Conservation (phyloP, 352 stramenopile species). For the Pythium sukuiense region DNA sequence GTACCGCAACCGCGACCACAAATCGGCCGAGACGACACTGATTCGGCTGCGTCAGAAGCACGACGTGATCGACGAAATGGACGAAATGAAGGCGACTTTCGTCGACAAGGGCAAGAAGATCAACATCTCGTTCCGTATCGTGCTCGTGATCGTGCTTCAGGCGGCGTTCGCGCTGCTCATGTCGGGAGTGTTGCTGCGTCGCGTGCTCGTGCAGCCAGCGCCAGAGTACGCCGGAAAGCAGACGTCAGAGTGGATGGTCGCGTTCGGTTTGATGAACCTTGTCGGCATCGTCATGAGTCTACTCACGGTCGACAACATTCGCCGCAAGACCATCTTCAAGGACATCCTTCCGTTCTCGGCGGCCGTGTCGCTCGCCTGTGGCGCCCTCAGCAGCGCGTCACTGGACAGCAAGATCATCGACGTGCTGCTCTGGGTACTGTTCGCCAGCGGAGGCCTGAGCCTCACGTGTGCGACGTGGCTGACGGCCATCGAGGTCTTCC, state of each 20-base stretch:
- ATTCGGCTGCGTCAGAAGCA: conserved; percentile 78
- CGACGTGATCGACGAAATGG: conserved; percentile 77
- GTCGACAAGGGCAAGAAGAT: conserved; percentile 59
- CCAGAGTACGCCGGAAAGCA: conserved; percentile 42
- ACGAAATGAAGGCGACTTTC: conserved; percentile 65
- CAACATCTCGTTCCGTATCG: conserved; percentile 74
- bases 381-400: conserved; percentile 50
- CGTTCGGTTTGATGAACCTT: conserved; percentile 78
- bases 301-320: conserved; percentile 80
- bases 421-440: conserved; percentile 61
- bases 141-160: conserved; percentile 62
- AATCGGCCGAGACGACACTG: conserved; percentile 63
- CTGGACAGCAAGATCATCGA: conserved; percentile 53
- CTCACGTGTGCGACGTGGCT: conserved; percentile 84
- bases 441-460: conserved; percentile 59
- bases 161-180: conserved; percentile 66
- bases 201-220: conserved; percentile 57
- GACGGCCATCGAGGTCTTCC: conserved; percentile 83
- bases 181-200: conserved; percentile 66
- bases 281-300: conserved; percentile 64
- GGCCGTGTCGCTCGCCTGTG: conserved; percentile 55
- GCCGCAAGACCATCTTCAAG: conserved; percentile 89
- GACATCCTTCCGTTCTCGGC: conserved; percentile 77
- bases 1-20: conserved; percentile 66
- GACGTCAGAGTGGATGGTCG: conserved; percentile 78